phyloP scores from a whole-genome alignment of 441 rosid species.

The Hura crepitans region DNA sequence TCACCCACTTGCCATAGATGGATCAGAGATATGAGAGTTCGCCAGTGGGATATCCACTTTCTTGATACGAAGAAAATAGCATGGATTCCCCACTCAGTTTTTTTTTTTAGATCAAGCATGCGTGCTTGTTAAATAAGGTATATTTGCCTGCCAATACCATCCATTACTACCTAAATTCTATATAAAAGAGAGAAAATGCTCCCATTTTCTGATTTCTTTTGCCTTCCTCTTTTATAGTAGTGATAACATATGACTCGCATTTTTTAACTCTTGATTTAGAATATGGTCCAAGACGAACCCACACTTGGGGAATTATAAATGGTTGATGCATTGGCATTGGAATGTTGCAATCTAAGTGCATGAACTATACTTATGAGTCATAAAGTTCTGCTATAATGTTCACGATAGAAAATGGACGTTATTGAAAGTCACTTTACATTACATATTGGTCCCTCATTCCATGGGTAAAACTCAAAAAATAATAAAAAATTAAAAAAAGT shows the following conservation, averaged over 20 bases:
- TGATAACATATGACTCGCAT: too few species aligned
- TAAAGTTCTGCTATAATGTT: constrained; percentile 16
- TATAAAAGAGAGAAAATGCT: too few species aligned
- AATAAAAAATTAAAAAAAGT: neutral
- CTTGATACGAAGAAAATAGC: neutral
- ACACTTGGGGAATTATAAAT: constrained; percentile 6
- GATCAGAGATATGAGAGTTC: neutral
- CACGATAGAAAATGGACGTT: neutral
- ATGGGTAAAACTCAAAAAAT: neutral
- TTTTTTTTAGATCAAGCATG: neutral
- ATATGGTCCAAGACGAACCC: neutral
- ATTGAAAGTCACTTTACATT: constrained; percentile 19
- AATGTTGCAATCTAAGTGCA: constrained; percentile 1
- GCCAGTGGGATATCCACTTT: constrained; percentile 21
- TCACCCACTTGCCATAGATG: constrained; percentile 14
- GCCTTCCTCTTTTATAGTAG: too few species aligned
- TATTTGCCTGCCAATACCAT: too few species aligned
- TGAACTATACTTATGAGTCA: constrained; percentile 16
- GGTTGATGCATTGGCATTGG: constrained; percentile 19
- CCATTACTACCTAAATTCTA: neutral
- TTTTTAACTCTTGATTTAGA: too few species aligned
- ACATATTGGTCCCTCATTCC: constrained; percentile 2
- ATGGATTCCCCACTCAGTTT: constrained; percentile 5
- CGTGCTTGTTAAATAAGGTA: neutral
- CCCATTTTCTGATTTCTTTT: neutral